phyloP scores from a whole-genome alignment of 306 rosid species.

The Casuarina equisetifolia region DNA sequence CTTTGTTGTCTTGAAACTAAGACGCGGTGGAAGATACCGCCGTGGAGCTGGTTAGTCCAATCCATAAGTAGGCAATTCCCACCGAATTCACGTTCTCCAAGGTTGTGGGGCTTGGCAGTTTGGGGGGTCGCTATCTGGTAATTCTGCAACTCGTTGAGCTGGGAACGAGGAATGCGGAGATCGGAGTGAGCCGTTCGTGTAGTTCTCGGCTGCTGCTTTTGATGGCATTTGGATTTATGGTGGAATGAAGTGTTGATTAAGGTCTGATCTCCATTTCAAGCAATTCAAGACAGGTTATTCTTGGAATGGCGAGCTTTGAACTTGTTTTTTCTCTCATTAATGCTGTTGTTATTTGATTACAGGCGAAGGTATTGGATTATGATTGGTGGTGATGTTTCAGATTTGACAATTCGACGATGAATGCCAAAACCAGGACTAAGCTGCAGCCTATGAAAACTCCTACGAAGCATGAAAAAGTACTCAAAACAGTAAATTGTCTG shows the following conservation, averaged over 20 bases:
- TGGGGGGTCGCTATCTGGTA: constrained; percentile 20
- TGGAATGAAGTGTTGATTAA: constrained; percentile 30
- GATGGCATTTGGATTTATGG: constrained; percentile 19
- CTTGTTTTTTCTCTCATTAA: constrained; percentile 17
- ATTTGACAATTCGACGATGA: constrained; percentile 49
- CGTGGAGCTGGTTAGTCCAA: not conserved
- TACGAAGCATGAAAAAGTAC: constrained; percentile 55
- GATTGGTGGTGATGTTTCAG: constrained; percentile 37
- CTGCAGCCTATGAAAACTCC: constrained; percentile 51
- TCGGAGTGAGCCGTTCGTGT: constrained; percentile 20
- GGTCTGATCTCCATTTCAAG: constrained; percentile 37
- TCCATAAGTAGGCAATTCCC: not conserved
- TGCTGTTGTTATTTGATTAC: not conserved
- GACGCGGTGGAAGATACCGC: constrained; percentile 30
- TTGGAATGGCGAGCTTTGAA: constrained; percentile 11
- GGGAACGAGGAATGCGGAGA: constrained; percentile 28
- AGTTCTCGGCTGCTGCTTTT: not conserved
- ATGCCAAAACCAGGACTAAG: constrained; percentile 42
- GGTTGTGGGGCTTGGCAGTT: constrained; percentile 11
- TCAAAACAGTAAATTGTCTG: not conserved
- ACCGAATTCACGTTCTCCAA: not conserved
- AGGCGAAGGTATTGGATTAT: constrained; percentile 13
- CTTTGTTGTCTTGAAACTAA: constrained; percentile 6
- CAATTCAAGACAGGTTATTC: constrained; percentile 6
- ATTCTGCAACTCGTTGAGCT: constrained; percentile 17